phyloP scores from a whole-genome alignment of 768 basidiomycete species.

The Boletus bicolor region DNA sequence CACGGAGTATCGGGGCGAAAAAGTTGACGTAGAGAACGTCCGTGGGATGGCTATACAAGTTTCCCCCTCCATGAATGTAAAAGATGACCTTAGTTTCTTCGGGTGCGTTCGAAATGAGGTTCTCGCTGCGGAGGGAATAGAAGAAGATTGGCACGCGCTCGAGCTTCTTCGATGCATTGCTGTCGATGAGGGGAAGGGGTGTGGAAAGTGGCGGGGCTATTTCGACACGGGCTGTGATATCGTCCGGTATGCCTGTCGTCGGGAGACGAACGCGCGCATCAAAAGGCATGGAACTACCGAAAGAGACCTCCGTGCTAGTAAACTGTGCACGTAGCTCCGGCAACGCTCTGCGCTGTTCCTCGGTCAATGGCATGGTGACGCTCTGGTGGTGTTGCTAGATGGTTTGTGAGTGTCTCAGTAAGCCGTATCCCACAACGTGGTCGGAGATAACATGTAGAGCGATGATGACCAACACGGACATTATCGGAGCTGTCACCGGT shows the following conservation, averaged over 20 bases:
- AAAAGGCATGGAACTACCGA: background rate
- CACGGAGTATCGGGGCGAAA: constrained; percentile 2
- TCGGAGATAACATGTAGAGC: background rate
- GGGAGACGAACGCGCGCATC: constrained; percentile 3
- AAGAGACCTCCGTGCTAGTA: background rate
- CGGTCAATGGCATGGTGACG: constrained; percentile 4
- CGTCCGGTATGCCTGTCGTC: background rate
- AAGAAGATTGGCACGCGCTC: constrained; percentile 11
- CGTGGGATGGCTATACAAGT: constrained; percentile 4
- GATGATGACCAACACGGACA: no score
- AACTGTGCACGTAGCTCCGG: background rate
- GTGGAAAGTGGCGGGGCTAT: background rate
- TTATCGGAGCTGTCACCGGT: no score
- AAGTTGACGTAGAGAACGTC: background rate
- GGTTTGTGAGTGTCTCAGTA: background rate
- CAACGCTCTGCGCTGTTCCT: constrained; percentile 3
- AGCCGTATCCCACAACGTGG: background rate
- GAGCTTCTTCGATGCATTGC: background rate
- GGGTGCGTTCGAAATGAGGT: background rate
- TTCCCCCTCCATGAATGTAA: constrained; percentile 12
- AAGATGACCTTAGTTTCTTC: constrained; percentile 12
- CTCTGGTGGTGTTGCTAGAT: background rate
- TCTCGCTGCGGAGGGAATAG: background rate
- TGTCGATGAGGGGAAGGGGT: background rate
- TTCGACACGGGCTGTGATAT: constrained; percentile 2